Evolutionary conservation across 202 grass and related monocot genomes (phyloP), one percentile per base, ranked within the genome.

Genomic region (Saccharum hybrid): DNA sequence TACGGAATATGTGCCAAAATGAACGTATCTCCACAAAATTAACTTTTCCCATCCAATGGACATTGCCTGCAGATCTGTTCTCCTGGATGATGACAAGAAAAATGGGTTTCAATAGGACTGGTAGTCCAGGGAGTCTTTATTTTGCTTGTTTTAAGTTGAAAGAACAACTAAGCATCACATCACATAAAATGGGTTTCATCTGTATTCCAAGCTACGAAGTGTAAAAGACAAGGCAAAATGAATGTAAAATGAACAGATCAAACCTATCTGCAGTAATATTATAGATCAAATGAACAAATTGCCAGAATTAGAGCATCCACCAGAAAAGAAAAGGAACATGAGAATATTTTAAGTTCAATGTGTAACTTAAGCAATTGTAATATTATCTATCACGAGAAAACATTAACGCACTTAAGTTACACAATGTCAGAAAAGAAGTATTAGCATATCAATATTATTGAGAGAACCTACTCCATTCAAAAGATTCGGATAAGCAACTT

Each of bases 1-100:
- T 97, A 85, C 89, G 89, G 59, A 97, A 97, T 88, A 94, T 90
- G 80, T 97, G 91, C 94, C 94, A 97, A 88, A 94, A 97, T 67
- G 94, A 97, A 7, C 94, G 89, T 78, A 97, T 90, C 74, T 97
- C 94, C 33, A 97, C 94, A 88, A 97, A 97, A 86, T 94, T 94
- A 78, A 94, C 81, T 65, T 97, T 97, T 81, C 94, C 94, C 88
- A 93, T 94, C 94, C 94, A 94, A 83, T 85, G 89, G 63, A 92
- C 85, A 14, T 65, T 82, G 61, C 83, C 81, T 8, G 56, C 8
- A 38, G 61, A 83, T 62, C 64, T 90, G 49, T 88, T 88, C 83
- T 88, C 91, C 96, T 98, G 90, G 82, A 92, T 74, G 28, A 81
- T 19, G 9, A 81, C 41, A 8, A 79, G 60, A 69, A 4, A 75